These are phyloP conservation scores for Pseudomonodictys pantanalensis DNA, from an alignment of 495 filamentous ascomycete genomes.

Conservation along the genomic window DNA sequence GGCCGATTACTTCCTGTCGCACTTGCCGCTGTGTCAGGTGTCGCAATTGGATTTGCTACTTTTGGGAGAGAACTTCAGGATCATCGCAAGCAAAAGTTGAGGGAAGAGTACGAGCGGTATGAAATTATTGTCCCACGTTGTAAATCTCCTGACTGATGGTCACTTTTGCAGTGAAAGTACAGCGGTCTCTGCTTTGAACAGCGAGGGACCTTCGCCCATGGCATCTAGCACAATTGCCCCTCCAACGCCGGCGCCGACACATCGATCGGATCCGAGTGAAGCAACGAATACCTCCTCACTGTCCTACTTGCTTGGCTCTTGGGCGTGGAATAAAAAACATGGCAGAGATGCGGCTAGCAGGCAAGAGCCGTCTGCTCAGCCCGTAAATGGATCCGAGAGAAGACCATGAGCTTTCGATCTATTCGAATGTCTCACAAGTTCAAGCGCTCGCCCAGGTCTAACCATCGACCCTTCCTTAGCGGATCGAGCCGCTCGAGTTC, in stretches of 20 bases:
- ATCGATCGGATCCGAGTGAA: neutral
- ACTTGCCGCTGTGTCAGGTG: constrained; percentile 19
- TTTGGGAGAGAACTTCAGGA: constrained; percentile 24
- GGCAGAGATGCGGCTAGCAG: neutral
- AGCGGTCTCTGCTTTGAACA: neutral
- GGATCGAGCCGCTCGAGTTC: constrained; percentile 41
- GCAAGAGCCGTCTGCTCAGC: neutral
- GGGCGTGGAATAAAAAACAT: constrained; percentile 12
- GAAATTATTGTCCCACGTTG: neutral
- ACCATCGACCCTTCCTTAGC: constrained; percentile 42
- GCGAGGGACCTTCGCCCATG: neutral
- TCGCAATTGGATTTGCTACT: constrained; percentile 20
- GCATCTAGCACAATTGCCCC: neutral
- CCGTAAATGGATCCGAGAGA: neutral
- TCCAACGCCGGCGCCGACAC: neutral
- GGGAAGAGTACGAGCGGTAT: constrained; percentile 25
- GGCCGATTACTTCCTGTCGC: constrained; percentile 15
- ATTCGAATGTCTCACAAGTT: too few relatives aligned
- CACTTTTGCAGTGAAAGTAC: neutral
- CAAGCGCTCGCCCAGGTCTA: constrained; percentile 36
- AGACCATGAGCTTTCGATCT: neutral
- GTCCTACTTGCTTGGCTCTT: constrained; percentile 11
- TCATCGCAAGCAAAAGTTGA: constrained; percentile 15
- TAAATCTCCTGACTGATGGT: neutral
- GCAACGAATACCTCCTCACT: constrained; percentile 1